Conservation (phyloP, 73 alveolate genomes). For the Urostyla sp. region DNA sequence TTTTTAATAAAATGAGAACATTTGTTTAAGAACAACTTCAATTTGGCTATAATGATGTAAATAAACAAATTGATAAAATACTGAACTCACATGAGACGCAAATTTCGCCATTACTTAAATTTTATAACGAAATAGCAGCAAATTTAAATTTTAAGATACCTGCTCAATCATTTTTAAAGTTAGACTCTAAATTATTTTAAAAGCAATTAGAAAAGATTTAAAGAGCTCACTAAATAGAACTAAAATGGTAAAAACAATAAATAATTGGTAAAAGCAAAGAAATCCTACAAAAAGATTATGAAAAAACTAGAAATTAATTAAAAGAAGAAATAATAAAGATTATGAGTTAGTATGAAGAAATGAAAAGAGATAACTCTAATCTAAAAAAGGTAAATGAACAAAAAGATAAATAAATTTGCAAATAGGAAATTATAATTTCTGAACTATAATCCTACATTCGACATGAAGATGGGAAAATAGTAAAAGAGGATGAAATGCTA, state of each 20-base stretch:
- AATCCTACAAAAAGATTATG: conserved; percentile 11
- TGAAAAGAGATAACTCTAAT: not conserved
- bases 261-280: conserved; percentile 23
- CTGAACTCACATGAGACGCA: conserved; percentile 7
- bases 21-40: not conserved
- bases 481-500: not conserved
- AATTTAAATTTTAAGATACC: conserved; percentile 33
- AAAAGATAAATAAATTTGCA: not conserved
- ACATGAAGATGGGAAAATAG: not conserved
- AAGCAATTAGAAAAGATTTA: not conserved
- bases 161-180: conserved; percentile 5
- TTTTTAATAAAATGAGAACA: conserved; percentile 20
- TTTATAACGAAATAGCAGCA: conserved; percentile 36
- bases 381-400: not conserved
- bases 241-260: conserved; percentile 1
- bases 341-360: not conserved
- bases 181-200: conserved; percentile 17
- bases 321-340: conserved; percentile 23
- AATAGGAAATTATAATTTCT: not conserved
- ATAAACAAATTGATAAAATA: conserved; percentile 25
- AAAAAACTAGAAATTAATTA: not conserved
- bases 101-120: conserved; percentile 28
- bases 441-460: not conserved
- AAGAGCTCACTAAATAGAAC: conserved; percentile 38
- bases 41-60: conserved; percentile 20